Base-by-base conservation (phyloP, 2,329 filamentous ascomycete genomes). In the Trichophyton benhamiae region DNA sequence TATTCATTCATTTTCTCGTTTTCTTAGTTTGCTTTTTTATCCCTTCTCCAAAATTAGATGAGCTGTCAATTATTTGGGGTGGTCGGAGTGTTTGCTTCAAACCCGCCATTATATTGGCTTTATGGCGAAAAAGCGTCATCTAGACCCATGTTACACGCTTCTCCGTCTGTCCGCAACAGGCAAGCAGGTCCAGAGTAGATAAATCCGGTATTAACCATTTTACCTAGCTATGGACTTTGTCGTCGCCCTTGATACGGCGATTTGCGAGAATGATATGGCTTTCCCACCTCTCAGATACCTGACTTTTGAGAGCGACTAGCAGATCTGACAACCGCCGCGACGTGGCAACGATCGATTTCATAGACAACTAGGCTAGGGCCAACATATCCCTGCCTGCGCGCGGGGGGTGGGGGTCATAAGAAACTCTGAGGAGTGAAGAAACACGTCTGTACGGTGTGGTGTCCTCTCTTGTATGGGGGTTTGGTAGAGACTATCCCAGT, bases 261-360 rank as follows among this genome's bases (percentile, higher is more conserved):
- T 20, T 2, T 25, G 44, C 8, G 17, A 9, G 8, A 9, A 20
- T 22, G 17, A 9, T 48, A 48, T 48, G 8, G n/a, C 44, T 48
- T 27, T 49, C 20, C 46, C 11, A 22, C 17, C 49, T 27, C 15
- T n/a, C 17, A n/a, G 15, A 33, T 36, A n/a, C 27, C 49, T 49
- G 20, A 9, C 25, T 27, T 49, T 9, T 27, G 46, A 27, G 46
- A 25, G 46, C 46, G 20, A 49, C 46, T 49, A 49, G 25, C 49
- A 36, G 49, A 55, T 55, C 49, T 55, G 30, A 55, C 49, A 36
- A 55, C 27, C 13, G 27, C 27, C 49, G n/a, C 49, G 49, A 55
- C 49, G 49, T 55, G 49, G 49, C 49, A 55, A 55, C 30, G 49
- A 55, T 55, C 49, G 49, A 55, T 55, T 55, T 36, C 27, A 20